Base-by-base conservation (phyloP, 208 protist genomes). In the Wallacemonas sp. region DNA sequence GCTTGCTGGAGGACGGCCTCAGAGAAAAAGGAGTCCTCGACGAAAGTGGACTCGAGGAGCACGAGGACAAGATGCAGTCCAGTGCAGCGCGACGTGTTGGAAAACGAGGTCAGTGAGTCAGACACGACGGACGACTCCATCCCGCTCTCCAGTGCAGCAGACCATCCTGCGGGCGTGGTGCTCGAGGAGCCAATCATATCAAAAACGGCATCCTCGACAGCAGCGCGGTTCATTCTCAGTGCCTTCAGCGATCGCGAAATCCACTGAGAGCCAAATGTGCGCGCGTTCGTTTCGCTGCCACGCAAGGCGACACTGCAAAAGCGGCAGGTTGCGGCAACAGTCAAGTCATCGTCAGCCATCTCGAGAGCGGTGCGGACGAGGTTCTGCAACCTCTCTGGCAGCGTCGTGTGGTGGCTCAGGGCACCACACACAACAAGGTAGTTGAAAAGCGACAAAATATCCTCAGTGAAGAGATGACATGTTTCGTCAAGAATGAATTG, bases 401-500 rank as follows among this genome's bases (percentile, higher is more conserved):
- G 39, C 5, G 68, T 49, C 12, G 65, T 61, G 32, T 78, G 65
- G 16, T 83, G 84, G 60, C 66, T 64, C 23, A 87, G 69, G 19
- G 93, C 75, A 14, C 83, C 85, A 32, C 82, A 82, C 26, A 85
- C 74, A 0, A 83, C 48, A 1, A 93, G 67, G 48, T 93, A 92
- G 48, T 96, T 96, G 14, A 82, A 83, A 4, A 92, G 74, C 16
- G 92, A 64, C n/a, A 96, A 73, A 2, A 78, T 72, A 48, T 84
- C 81, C 24, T 72, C 68, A 5, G 77, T 74, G 47, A 89, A 93
- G 1, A 83, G 76, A 1, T 38, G 52, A 33, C 73, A 26, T 1
- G 85, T 90, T 3, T 70, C 63, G 12, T 54, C 65, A 11, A 76
- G 32, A 27, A 95, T 76, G 33, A 79, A 84, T 24, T 70, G 33